These are phyloP conservation scores for Sherardia arvensis DNA, from an alignment of 257 asterid species.

Conservation along the genomic window DNA sequence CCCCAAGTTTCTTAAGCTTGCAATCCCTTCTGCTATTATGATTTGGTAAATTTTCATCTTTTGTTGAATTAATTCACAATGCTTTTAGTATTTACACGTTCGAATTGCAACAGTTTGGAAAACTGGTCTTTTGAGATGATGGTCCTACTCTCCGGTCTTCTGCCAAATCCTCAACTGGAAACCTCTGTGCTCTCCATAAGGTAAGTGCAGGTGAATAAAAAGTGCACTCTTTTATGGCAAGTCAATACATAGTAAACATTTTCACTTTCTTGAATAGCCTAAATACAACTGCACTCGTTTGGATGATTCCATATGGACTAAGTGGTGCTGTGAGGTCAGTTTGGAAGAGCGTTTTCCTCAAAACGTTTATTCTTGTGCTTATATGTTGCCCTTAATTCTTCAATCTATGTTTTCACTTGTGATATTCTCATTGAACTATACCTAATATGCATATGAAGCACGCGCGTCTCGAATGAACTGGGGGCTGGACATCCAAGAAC, in stretches of 20 bases:
- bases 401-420: background rate
- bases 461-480: conserved; percentile 76
- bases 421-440: background rate
- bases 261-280: conserved; percentile 34
- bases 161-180: conserved; percentile 73
- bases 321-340: conserved; percentile 73
- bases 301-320: conserved; percentile 88
- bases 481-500: conserved; percentile 62
- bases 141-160: conserved; percentile 88
- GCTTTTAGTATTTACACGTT: background rate
- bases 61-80: background rate
- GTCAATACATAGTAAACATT: background rate
- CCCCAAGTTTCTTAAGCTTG: conserved; percentile 45
- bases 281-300: conserved; percentile 56
- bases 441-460: conserved; percentile 32
- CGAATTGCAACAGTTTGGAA: conserved; percentile 51
- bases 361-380: background rate
- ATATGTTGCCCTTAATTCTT: background rate
- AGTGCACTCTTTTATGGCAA: background rate
- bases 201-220: conserved; percentile 18
- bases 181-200: conserved; percentile 82
- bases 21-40: conserved; percentile 84
- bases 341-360: background rate
- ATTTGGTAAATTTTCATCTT: conserved; percentile 37
- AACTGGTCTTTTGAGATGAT: conserved; percentile 83